Percentiles rank a stretch among this genome's conserved stretches.
These are phyloP conservation scores for Spinacia oleracea DNA, from an alignment of 179 eudicot genomes.

Conservation along the genomic window DNA sequence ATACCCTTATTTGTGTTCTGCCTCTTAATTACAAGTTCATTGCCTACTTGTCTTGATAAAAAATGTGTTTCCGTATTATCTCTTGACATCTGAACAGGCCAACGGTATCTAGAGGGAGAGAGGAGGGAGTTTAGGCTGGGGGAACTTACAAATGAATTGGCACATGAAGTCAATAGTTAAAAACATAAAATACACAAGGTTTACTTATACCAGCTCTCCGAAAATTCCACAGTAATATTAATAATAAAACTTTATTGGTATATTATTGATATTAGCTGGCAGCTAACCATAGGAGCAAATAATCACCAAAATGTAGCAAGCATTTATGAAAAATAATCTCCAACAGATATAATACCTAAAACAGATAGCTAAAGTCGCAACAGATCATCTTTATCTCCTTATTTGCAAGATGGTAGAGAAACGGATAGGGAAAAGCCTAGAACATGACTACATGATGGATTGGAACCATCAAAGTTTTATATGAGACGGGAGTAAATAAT, in stretches of 20 bases:
- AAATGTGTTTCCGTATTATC: background rate
- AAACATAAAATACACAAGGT: no score
- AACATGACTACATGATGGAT: no score
- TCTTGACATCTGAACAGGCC: conserved; percentile 12
- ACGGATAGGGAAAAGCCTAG: no score
- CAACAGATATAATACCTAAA: conserved; percentile 1
- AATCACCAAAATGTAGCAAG: conserved; percentile 16
- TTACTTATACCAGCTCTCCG: no score
- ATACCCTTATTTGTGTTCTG: background rate
- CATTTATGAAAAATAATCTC: conserved; percentile 5
- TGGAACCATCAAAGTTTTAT: no score
- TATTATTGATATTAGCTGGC: conserved; percentile 9
- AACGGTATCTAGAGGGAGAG: background rate
- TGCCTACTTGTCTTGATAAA: background rate
- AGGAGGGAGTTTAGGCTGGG: background rate
- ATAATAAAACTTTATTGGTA: no score
- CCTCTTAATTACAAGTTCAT: background rate
- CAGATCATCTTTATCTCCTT: no score
- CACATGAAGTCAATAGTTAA: background rate
- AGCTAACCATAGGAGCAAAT: conserved; percentile 6
- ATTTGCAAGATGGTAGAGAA: no score
- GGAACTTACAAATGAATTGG: background rate
- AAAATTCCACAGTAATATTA: background rate
- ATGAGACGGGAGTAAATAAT: no score
- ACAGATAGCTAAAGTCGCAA: no score